Base-by-base conservation (phyloP, 306 rosid genomes). In the Crataegus laevigata region DNA sequence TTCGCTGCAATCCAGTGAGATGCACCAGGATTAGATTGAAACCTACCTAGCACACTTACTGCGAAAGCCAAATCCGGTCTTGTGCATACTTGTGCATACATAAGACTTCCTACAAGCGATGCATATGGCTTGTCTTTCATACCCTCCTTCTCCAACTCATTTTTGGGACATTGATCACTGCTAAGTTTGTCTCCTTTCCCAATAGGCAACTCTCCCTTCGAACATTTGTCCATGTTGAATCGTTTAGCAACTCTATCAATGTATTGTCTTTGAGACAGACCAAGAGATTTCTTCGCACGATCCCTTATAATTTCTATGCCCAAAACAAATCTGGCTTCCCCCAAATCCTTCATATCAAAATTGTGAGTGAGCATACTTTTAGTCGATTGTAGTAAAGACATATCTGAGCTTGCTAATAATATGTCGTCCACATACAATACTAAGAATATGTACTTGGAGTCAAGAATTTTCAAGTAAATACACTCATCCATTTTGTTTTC, bases 371-470 rank as follows among this genome's bases (percentile, higher is more conserved):
- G 57, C 21, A 51, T 51, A 51, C n/a, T 51, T 2, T 51, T 51
- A 7, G 57, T 51, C 6, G 3, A 2, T 0, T 51, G 11, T 51
- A 18, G 57, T 51, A 18, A 3, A 51, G 57, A 17, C 22, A 51
- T 17, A 51, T 7, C n/a, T 0, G 8, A 17, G 1, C 22, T 51
- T 0, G 57, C n/a, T 2, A 51, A 18, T 0, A 51, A 51, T 51
- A 51, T 51, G 2, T 51, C 57, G 0, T 51, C 57, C 3, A 51
- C 57, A 6, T 51, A 51, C 57, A 51, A 19, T 18, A 51, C n/a
- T 51, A 51, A 19, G n/a, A 51, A 17, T 17, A 18, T 7, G 0
- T 0, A 3, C 0, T 51, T 51, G 0, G 10, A 0, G 0, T 3
- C 57, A 51, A 17, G 0, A 0, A 51, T 3, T 3, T 51, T 51